These are phyloP conservation scores for Borealophlyctis nickersoniae DNA, from an alignment of 192 early-diverging fungal species.

Conservation along the genomic window DNA sequence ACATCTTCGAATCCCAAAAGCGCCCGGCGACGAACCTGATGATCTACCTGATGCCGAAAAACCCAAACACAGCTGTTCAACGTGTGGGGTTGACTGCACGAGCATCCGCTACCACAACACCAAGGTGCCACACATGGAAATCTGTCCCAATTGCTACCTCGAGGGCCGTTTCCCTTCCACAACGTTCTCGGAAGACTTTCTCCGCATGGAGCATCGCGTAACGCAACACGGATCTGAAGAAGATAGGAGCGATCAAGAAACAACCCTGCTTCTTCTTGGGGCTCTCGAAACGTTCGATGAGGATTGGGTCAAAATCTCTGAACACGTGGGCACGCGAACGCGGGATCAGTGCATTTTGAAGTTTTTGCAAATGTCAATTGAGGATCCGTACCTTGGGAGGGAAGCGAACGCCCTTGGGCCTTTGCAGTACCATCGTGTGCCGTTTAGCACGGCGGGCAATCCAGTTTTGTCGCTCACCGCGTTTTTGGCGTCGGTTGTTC, in stretches of 20 bases:
- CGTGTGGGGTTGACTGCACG: slow-evolving; percentile 83
- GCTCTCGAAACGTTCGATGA: slow-evolving; percentile 91
- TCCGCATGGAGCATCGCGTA: slow-evolving; percentile 56
- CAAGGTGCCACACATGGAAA: slow-evolving; percentile 62
- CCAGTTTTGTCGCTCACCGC: slow-evolving; percentile 89
- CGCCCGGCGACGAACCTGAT: background rate
- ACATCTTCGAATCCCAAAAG: background rate
- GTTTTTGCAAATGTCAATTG: slow-evolving; percentile 85
- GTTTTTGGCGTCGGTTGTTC: slow-evolving; percentile 81
- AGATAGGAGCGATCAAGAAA: slow-evolving; percentile 84
- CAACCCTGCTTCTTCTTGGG: slow-evolving; percentile 81
- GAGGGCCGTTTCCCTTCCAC: slow-evolving; percentile 89
- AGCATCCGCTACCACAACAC: slow-evolving; percentile 75
- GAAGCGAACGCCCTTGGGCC: slow-evolving; percentile 77
- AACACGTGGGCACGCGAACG: slow-evolving; percentile 86
- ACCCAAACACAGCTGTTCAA: slow-evolving; percentile 60
- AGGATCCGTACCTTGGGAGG: slow-evolving; percentile 66
- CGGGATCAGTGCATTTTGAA: slow-evolving; percentile 88
- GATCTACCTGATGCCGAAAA: too few relatives aligned
- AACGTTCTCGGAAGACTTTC: slow-evolving; percentile 82
- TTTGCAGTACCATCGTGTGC: too few relatives aligned
- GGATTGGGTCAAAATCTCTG: slow-evolving; percentile 89
- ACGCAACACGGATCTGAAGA: slow-evolving; percentile 21
- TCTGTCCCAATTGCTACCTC: slow-evolving; percentile 87
- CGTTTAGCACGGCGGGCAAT: too few relatives aligned